Evolutionary conservation across 352 stramenopile genomes (phyloP).

Genomic region (Globisporangium radiosum): DNA sequence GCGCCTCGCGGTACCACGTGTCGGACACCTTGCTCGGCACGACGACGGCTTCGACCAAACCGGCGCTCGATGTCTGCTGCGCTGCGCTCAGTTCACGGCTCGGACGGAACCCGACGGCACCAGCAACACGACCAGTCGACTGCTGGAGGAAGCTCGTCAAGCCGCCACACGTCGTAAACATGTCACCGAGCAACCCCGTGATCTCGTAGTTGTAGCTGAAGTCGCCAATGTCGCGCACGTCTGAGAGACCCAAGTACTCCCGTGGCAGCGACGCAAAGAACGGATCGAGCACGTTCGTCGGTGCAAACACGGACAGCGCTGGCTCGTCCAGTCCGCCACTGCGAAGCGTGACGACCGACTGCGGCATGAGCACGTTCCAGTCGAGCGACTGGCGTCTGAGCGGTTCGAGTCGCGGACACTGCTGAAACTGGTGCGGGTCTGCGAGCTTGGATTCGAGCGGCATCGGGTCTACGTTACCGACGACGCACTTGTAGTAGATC

Average conservation of each 20-base stretch:
- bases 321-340: slow-evolving; percentile 36
- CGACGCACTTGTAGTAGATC: slow-evolving; percentile 78
- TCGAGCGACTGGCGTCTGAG: slow-evolving; percentile 30
- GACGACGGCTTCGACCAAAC: slow-evolving; percentile 64
- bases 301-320: slow-evolving; percentile 47
- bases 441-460: slow-evolving; percentile 43
- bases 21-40: slow-evolving; percentile 32
- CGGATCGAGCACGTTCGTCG: slow-evolving; percentile 35
- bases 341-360: slow-evolving; percentile 45
- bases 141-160: slow-evolving; percentile 18
- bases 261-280: slow-evolving; percentile 54
- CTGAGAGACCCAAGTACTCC: slow-evolving; percentile 64
- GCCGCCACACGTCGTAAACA: slow-evolving; percentile 72
- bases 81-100: slow-evolving; percentile 21
- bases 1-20: slow-evolving; percentile 48
- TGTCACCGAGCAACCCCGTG: slow-evolving; percentile 53
- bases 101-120: neutral
- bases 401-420: slow-evolving; percentile 37
- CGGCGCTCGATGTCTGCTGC: slow-evolving; percentile 8
- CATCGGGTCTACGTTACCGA: slow-evolving; percentile 54
- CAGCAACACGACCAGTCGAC: neutral
- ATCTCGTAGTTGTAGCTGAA: slow-evolving; percentile 88
- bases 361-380: slow-evolving; percentile 44
- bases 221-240: slow-evolving; percentile 61
- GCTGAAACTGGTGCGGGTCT: slow-evolving; percentile 55